Evolutionary conservation across 2,329 filamentous ascomycete genomes (phyloP), one percentile per base, ranked within the genome.

Genomic region (Penicillium sp.): DNA sequence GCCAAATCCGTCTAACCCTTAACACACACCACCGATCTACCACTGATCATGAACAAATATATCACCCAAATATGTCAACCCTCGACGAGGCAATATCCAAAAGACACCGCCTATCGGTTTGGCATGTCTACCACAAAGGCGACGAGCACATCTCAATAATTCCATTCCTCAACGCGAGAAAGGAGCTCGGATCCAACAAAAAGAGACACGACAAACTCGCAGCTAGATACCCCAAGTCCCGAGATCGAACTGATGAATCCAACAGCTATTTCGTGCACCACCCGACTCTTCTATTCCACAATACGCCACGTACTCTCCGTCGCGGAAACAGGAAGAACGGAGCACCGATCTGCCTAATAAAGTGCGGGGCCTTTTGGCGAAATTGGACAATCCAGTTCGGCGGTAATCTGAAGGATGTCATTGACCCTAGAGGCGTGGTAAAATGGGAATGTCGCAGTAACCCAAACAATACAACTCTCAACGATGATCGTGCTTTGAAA

Each of bases 351-450:
- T 64, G 60, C 33, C 25, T 61, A 15, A 61, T 64, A 2, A 45
- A 55, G 4, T 47, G 43, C 19, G 57, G 48, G 1, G n/a, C 31
- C 2, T 55, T 50, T 33, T 64, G 61, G 61, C 17, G 39, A 0
- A 43, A 56, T 10, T 64, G 61, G 60, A 58, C 39, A 19, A 15
- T 64, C 6, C 61, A 64, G 10, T 59, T 61, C 31, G 42, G 51
- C 19, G 33, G 44, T 8, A 35, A 59, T 13, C 42, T 61, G 9
- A 44, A 33, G 3, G 39, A 57, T 10, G 29, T 60, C 3, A 36
- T 64, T 27, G 61, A 64, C 49, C 60, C 51, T 4, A 43, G 61
- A n/a, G 61, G 61, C 2, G 44, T 64, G 36, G 50, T 62, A 2
- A 45, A 23, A 15, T 64, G 58, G 53, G 49, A 61, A 9, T 19